Conservation (phyloP, 2,329 filamentous ascomycete genomes). For the Verticillium dahliae region DNA sequence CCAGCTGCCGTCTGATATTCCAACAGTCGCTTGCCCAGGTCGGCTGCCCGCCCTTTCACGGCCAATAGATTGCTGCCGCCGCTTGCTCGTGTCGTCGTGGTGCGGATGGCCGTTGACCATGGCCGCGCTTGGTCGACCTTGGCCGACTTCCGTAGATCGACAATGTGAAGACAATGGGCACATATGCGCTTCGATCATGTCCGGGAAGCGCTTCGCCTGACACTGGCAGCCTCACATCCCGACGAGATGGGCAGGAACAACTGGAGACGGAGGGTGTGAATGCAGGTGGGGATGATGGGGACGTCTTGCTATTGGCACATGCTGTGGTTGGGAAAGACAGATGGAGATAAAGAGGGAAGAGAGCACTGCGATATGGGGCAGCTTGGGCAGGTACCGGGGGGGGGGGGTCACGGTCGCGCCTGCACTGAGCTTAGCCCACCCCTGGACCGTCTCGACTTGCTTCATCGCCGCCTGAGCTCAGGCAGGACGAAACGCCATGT, state of each 20-base stretch:
- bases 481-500: slow-evolving; percentile 25
- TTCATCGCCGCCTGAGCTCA: slow-evolving; percentile 27
- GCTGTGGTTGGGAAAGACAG: too few species aligned
- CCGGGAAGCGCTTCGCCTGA: too few species aligned
- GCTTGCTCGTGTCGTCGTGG: neutral
- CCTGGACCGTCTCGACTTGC: slow-evolving; percentile 20
- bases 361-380: slow-evolving; percentile 5
- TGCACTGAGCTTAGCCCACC: neutral
- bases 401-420: neutral
- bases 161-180: neutral
- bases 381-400: neutral
- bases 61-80: neutral
- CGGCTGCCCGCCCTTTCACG: neutral
- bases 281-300: too few species aligned
- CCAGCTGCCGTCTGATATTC: neutral
- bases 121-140: neutral
- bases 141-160: neutral
- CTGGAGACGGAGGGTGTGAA: too few species aligned
- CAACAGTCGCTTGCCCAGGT: neutral
- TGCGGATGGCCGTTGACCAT: neutral
- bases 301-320: too few species aligned
- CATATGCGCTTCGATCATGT: neutral
- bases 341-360: neutral
- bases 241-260: neutral
- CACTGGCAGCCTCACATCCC: too few species aligned